Percentiles rank a stretch among this genome's conserved stretches.
These are phyloP conservation scores for Potentilla sterilis DNA, from an alignment of 306 rosid genomes.

Conservation along the genomic window DNA sequence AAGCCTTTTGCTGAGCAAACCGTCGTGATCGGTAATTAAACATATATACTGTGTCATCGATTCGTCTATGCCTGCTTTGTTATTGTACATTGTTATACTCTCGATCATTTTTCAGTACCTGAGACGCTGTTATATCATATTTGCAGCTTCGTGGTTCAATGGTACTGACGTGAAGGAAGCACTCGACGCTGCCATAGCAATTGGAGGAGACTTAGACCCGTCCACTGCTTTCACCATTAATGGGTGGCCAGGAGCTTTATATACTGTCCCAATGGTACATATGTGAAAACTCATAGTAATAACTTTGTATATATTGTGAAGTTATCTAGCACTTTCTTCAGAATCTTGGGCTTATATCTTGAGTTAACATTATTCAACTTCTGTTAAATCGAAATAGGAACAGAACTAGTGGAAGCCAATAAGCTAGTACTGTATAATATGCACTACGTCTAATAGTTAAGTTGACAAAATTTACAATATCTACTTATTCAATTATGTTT, in stretches of 20 bases:
- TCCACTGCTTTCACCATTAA: background rate
- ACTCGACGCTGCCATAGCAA: background rate
- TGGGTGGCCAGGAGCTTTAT: background rate
- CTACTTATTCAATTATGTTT: background rate
- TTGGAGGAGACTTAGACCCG: background rate
- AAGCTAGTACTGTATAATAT: too few species aligned
- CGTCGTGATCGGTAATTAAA: constrained; percentile 10
- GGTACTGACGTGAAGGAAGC: background rate
- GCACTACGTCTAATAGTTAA: too few species aligned
- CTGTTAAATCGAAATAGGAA: too few species aligned
- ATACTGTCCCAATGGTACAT: constrained; percentile 15
- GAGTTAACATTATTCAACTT: too few species aligned
- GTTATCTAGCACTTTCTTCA: background rate
- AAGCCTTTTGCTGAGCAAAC: background rate
- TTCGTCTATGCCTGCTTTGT: too few species aligned
- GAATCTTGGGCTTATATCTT: too few species aligned
- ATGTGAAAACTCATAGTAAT: background rate
- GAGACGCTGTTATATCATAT: background rate
- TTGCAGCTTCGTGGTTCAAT: background rate
- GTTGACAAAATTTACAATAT: too few species aligned
- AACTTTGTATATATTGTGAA: background rate
- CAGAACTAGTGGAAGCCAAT: background rate
- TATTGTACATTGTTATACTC: background rate
- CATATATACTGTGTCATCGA: background rate
- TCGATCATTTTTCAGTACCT: background rate